Base-by-base conservation (phyloP, 1,284 basidiomycete genomes). In the Sporisorium exsertum region DNA sequence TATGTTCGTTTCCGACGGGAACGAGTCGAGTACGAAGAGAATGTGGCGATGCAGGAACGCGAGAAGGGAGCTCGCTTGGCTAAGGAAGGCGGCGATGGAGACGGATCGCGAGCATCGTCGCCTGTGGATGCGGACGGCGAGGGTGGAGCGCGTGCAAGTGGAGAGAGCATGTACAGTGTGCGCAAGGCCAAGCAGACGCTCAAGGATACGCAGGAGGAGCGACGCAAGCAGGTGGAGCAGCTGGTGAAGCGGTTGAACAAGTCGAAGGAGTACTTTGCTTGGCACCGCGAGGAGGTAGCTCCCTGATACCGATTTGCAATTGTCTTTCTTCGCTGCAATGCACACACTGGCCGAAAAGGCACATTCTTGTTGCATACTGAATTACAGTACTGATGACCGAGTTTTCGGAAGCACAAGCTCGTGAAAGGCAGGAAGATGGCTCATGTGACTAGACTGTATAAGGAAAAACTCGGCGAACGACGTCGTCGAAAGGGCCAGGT, bases 181-280 rank as follows among this genome's bases (percentile, higher is more conserved):
- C 65, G 70, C 22, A 77, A 77, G 37, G 70, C 74, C 59, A 78
- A 75, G 54, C 61, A 67, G 51, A 58, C 45, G 62, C 61, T 78
- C 57, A 72, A 64, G 58, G 72, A 78, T 22, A 56, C 45, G 55
- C 76, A 78, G 52, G 76, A 72, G 56, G 59, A 63, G 42, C 55
- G 72, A 54, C 64, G 63, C 29, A 67, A 52, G 45, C 61, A 66
- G 50, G 58, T 76, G 33, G 51, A 72, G 35, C 54, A 55, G 51
- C 69, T 80, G 24, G 13, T 59, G 20, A 64, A 76, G 55, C 52
- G 62, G 10, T 49, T 80, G 24, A 53, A 46, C 51, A 72, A 58
- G 49, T 54, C 62, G 18, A 75, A 71, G 15, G 64, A 75, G 55
- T 80, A 80, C 58, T 80, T 77, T 65, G 74, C 69, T 9, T 77